Evolutionary conservation across 257 asterid species (phyloP).

Genomic region (Haberlea rhodopensis): DNA sequence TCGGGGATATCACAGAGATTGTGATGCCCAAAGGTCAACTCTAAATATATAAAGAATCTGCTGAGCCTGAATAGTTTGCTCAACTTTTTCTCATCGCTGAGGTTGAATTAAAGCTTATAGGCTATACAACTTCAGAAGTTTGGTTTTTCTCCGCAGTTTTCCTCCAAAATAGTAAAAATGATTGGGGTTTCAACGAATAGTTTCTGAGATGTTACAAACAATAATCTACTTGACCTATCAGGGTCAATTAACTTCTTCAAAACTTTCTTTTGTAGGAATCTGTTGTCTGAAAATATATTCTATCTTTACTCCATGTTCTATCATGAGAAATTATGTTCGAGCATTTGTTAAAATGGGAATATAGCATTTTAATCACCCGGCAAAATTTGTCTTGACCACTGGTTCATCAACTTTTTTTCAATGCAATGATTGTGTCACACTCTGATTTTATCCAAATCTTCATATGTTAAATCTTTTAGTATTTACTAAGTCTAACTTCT

Average conservation of each 20-base stretch:
- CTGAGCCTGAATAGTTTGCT: not conserved
- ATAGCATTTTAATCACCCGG: not conserved
- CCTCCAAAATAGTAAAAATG: not conserved
- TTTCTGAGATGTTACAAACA: not conserved
- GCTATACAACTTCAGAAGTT: not conserved
- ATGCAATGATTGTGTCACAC: not conserved
- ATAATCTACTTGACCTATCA: constrained; percentile 2
- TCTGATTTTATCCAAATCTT: constrained; percentile 13
- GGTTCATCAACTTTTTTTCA: not conserved
- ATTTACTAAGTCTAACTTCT: constrained; percentile 17
- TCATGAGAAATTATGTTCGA: not conserved
- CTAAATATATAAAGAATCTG: not conserved
- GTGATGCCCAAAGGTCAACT: not conserved
- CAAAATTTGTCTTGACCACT: not conserved
- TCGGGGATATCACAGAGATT: too few species aligned
- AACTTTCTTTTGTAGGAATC: not conserved
- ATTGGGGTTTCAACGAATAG: not conserved
- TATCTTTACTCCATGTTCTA: not conserved
- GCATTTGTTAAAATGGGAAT: constrained; percentile 3
- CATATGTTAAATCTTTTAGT: constrained; percentile 6
- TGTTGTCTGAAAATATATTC: not conserved
- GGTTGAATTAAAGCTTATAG: not conserved
- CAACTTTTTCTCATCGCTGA: not conserved
- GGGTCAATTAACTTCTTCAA: not conserved
- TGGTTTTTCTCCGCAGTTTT: not conserved